These are phyloP conservation scores for Dioscorea zingiberensis DNA, from an alignment of 106 monocot species.

Conservation along the genomic window DNA sequence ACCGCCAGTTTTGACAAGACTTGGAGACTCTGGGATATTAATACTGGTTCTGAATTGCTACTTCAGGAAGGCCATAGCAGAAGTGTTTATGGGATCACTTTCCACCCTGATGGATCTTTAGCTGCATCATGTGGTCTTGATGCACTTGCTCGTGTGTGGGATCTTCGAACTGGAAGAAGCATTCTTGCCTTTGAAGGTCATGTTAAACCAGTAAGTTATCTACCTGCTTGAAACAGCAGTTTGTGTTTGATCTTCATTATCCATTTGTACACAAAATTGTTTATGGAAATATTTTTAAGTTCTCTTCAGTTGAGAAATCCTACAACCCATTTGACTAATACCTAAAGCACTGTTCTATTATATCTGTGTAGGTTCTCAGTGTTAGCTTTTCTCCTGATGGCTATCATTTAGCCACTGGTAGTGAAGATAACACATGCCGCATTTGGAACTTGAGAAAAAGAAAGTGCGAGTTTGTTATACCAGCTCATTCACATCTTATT, in stretches of 20 bases:
- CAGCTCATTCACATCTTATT: slow-evolving; percentile 86
- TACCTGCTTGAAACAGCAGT: too few species aligned
- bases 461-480: slow-evolving; percentile 70
- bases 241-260: too few species aligned
- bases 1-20: slow-evolving; percentile 98
- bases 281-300: too few species aligned
- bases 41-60: slow-evolving; percentile 67
- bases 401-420: slow-evolving; percentile 76
- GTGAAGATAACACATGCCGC: slow-evolving; percentile 85
- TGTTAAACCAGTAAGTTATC: slow-evolving; percentile 76
- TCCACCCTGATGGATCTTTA: slow-evolving; percentile 95
- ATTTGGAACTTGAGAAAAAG: slow-evolving; percentile 98
- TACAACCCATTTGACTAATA: too few species aligned
- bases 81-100: slow-evolving; percentile 69
- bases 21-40: slow-evolving; percentile 95
- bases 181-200: slow-evolving; percentile 84
- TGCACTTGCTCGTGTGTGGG: slow-evolving; percentile 91
- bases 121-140: slow-evolving; percentile 91
- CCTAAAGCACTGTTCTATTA: background rate
- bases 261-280: too few species aligned
- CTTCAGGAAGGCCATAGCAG: slow-evolving; percentile 96
- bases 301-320: too few species aligned
- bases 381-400: slow-evolving; percentile 93
- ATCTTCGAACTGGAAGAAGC: slow-evolving; percentile 89
- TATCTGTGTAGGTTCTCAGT: slow-evolving; percentile 56